A percentile compares a stretch with the other conserved stretches of the same genome.
phyloP scores from a whole-genome alignment of 306 rosid species.

The Sicyos edulis region DNA sequence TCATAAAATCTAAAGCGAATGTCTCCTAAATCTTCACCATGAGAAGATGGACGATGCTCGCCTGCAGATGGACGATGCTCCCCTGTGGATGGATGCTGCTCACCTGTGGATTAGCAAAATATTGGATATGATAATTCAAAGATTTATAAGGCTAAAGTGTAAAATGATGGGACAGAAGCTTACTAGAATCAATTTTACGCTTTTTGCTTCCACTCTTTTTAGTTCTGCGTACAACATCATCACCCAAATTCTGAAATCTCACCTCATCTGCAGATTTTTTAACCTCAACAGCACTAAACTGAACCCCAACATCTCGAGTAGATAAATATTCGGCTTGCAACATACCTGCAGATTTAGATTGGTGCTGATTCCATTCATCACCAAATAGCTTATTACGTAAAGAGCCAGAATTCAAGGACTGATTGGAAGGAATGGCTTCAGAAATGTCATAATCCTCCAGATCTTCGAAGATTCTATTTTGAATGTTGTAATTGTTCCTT shows the following conservation, averaged over 20 bases:
- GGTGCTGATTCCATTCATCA: constrained; percentile 47
- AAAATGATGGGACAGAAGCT: constrained; percentile 24
- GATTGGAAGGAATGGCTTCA: constrained; percentile 37
- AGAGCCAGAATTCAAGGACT: constrained; percentile 27
- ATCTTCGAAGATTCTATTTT: constrained; percentile 54
- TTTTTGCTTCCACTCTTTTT: constrained; percentile 55
- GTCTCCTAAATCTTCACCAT: constrained; percentile 54
- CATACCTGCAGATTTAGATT: constrained; percentile 33
- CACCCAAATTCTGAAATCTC: constrained; percentile 42
- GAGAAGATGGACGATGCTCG: constrained; percentile 49
- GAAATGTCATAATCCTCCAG: constrained; percentile 69
- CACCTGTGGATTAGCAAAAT: constrained; percentile 43
- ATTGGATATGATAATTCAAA: constrained; percentile 20
- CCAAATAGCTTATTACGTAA: constrained; percentile 54
- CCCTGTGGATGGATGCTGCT: constrained; percentile 57
- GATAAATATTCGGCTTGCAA: constrained; percentile 36
- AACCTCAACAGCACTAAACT: constrained; percentile 59
- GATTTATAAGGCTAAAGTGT: constrained; percentile 4
- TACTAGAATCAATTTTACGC: constrained; percentile 57
- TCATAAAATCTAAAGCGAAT: constrained; percentile 81
- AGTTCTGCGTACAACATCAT: constrained; percentile 26
- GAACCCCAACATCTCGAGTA: constrained; percentile 54
- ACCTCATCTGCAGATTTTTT: constrained; percentile 64
- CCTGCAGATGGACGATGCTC: constrained; percentile 60
- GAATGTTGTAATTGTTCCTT: constrained; percentile 40